These are phyloP conservation scores for Backusella psychrophila DNA, from an alignment of 192 early-diverging fungal species.

Conservation along the genomic window DNA sequence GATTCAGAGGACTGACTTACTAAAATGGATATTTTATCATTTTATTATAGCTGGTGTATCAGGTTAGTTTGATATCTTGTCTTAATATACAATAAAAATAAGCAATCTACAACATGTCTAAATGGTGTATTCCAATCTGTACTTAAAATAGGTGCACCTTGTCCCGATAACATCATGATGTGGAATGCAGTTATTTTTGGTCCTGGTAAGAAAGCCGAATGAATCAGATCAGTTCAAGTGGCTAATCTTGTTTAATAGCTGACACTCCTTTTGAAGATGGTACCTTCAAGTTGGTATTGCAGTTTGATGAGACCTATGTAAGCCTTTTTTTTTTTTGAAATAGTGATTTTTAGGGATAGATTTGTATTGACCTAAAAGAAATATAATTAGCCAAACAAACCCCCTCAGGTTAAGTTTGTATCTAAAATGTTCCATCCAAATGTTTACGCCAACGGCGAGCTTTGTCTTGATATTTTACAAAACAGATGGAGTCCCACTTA, in stretches of 20 bases:
- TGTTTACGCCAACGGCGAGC: conserved; percentile 94
- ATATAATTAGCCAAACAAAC: conserved; percentile 79
- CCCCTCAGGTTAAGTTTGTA: conserved; percentile 92
- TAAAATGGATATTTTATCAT: background rate
- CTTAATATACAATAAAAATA: background rate
- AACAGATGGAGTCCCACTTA: conserved; percentile 98
- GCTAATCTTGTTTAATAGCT: conserved; percentile 36
- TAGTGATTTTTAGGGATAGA: background rate
- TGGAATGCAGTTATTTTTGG: conserved; percentile 99
- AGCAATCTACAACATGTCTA: background rate
- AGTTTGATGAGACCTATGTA: conserved; percentile 94
- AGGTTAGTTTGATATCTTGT: conserved; percentile 16
- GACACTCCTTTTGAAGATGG: conserved; percentile 99
- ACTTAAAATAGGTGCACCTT: conserved; percentile 81
- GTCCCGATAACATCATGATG: conserved; percentile 94
- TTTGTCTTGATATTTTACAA: conserved; percentile 98
- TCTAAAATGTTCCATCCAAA: conserved; percentile 98
- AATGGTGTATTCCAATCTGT: too few species aligned
- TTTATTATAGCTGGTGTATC: conserved; percentile 30
- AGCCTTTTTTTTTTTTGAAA: background rate
- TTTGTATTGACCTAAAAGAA: too few species aligned
- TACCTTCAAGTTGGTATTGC: conserved; percentile 91
- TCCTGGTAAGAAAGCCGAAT: conserved; percentile 48
- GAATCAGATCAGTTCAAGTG: background rate
- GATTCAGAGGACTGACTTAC: background rate